Evolutionary conservation across 768 basidiomycete species (phyloP), one percentile per base, ranked within the genome.

Genomic region (Lactarius sanguifluus): DNA sequence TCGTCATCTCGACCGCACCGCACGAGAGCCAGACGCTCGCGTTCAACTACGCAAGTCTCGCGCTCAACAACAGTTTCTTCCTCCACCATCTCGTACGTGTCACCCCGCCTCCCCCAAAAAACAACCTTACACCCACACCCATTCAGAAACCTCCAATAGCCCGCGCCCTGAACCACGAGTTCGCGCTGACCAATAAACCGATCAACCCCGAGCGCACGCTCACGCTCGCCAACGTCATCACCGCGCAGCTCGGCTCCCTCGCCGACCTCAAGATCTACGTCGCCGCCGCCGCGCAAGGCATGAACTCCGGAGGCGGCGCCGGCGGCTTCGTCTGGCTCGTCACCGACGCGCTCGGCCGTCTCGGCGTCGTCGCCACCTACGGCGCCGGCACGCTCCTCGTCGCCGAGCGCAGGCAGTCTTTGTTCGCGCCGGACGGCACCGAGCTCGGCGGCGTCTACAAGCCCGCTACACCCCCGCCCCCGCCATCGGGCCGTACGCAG

Each of bases 1-100:
- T 90, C 28, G 83, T 96, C 30, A 81, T 92, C 38, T 81, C 82
- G 41, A 85, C 90, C 12, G 85, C 93, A 0, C 72, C 78, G 18
- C 78, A 85, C 36, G 84, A 83, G 52, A 79, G 83, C 28, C 78
- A 86, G 61, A 82, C 86, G 1, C 77, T 96, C 61, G 85, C 86
- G 30, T 98, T 95, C 77, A 96, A 92, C 77, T 94, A 96, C 73
- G 94, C 96, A 4, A 90, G 90, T 69, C 84, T 93, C 57, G 92
- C 96, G 6, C 80, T 98, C 68, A 99, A 98, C 79, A 98, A 97
- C 76, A 87, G 88, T 71, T 98, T 93, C 83, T 98, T 98, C 82
- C 83, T 99, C 34, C 84, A 92, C 70, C 82, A 82, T 64, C 81
- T 99, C 45, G 96, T 98, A 75, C 60, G 94, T 82, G 47, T 30